phyloP scores from a whole-genome alignment of 148 eudicot species.

The Persicaria tinctoria region DNA sequence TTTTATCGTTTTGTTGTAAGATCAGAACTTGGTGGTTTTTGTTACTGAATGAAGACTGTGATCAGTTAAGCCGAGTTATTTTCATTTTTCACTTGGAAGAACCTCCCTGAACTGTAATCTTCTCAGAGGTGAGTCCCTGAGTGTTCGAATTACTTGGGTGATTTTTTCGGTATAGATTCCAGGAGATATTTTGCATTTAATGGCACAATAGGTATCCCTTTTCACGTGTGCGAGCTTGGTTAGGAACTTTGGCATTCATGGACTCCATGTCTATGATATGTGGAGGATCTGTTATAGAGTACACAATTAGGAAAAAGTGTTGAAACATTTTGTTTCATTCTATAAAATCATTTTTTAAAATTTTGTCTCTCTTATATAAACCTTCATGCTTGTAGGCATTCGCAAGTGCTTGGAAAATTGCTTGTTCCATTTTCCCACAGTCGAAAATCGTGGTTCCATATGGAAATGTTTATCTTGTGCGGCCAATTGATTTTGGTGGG shows the following conservation, averaged over 20 bases:
- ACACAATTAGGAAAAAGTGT: background rate
- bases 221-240: background rate
- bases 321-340: background rate
- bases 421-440: constrained; percentile 43
- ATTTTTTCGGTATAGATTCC: background rate
- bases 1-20: background rate
- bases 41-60: background rate
- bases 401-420: constrained; percentile 57
- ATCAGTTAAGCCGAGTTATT: background rate
- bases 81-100: background rate
- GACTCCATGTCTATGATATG: background rate
- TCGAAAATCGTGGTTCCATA: constrained; percentile 49
- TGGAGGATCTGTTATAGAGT: background rate
- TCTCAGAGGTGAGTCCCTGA: background rate
- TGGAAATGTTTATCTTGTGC: constrained; percentile 40
- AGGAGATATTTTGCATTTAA: background rate
- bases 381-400: constrained; percentile 41
- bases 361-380: background rate
- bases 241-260: background rate
- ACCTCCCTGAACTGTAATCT: background rate
- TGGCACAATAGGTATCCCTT: background rate
- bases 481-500: constrained; percentile 54
- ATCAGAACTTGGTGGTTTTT: background rate
- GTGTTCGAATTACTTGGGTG: background rate
- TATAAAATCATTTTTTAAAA: background rate